These are phyloP conservation scores for Diutina siamensis DNA, from an alignment of 1,139 yeast genomes.

Conservation along the genomic window DNA sequence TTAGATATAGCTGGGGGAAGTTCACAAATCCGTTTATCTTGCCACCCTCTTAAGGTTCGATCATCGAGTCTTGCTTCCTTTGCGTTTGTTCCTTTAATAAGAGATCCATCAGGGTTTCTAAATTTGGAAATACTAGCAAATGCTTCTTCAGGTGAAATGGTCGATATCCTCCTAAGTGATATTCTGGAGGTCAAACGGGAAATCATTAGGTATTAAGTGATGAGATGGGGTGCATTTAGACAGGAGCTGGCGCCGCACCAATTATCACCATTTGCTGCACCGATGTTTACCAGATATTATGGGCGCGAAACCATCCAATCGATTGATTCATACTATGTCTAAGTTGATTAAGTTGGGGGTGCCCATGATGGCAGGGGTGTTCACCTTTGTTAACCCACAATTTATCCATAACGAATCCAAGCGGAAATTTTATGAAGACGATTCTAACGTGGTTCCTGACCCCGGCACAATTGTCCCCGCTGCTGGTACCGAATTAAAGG, in stretches of 20 bases:
- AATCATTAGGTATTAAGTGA: no score
- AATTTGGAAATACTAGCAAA: slow-evolving; percentile 13
- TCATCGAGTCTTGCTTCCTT: slow-evolving; percentile 45
- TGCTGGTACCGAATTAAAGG: slow-evolving; percentile 25
- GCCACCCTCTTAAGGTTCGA: slow-evolving; percentile 35
- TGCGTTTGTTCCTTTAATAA: slow-evolving; percentile 32
- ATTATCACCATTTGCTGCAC: not conserved
- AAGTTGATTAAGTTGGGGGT: not conserved
- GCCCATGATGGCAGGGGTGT: not conserved
- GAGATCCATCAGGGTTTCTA: slow-evolving; percentile 28
- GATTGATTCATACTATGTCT: not conserved
- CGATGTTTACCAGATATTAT: not conserved
- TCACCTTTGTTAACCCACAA: no score
- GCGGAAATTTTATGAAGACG: slow-evolving; percentile 54
- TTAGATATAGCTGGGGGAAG: slow-evolving; percentile 44
- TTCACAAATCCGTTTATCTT: slow-evolving; percentile 30
- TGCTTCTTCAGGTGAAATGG: not conserved
- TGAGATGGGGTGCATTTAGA: not conserved
- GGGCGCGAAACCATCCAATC: not conserved
- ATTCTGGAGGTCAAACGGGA: no score
- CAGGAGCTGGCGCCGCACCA: not conserved
- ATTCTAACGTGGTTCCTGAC: slow-evolving; percentile 34
- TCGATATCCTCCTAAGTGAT: not conserved
- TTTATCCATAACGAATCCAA: slow-evolving; percentile 12
- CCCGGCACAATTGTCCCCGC: slow-evolving; percentile 49